A percentile compares a stretch with the other conserved stretches of the same genome.
These are phyloP conservation scores for Penicillium sp. DNA, from an alignment of 2,329 filamentous ascomycete species.

Conservation along the genomic window DNA sequence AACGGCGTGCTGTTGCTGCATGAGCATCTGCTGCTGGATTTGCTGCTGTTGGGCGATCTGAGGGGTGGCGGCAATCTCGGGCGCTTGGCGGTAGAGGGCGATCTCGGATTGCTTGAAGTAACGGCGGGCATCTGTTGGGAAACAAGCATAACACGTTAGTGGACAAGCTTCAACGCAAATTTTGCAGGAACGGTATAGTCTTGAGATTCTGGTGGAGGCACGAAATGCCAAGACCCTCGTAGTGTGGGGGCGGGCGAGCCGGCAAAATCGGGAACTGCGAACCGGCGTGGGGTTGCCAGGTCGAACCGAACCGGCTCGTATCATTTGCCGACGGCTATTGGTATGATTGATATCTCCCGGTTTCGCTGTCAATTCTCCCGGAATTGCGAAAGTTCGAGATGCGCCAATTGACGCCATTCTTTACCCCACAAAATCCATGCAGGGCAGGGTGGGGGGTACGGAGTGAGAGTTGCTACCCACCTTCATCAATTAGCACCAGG, in stretches of 20 bases:
- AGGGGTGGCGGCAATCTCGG: conserved; percentile 47
- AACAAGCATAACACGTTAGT: conserved; percentile 15
- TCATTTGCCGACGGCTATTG: conserved; percentile 44
- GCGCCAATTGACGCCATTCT: not conserved
- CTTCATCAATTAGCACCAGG: conserved; percentile 92
- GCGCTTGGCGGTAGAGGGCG: conserved; percentile 81
- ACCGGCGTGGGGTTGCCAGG: conserved; percentile 13
- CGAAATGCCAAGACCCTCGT: conserved; percentile 26
- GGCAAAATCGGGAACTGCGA: conserved; percentile 19
- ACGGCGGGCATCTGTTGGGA: conserved; percentile 74
- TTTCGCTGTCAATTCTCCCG: not conserved
- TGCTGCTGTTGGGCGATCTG: conserved; percentile 44
- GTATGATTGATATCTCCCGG: conserved; percentile 12
- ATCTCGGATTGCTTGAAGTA: conserved; percentile 99
- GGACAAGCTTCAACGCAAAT: not conserved
- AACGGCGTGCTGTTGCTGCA: conserved; percentile 38
- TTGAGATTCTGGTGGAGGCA: conserved; percentile 19
- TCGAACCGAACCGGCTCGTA: conserved; percentile 26
- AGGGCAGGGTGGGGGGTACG: not conserved
- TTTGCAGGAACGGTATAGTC: not conserved
- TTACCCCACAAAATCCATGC: not conserved
- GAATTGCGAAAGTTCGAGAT: not conserved
- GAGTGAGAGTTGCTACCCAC: conserved; percentile 46
- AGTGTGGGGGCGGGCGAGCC: conserved; percentile 35
- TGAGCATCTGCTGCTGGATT: conserved; percentile 42